Percentiles rank a stretch among this genome's conserved stretches.
Evolutionary conservation across 2,329 filamentous ascomycete species (phyloP).

Genomic region (Ophiostoma perfectum): DNA sequence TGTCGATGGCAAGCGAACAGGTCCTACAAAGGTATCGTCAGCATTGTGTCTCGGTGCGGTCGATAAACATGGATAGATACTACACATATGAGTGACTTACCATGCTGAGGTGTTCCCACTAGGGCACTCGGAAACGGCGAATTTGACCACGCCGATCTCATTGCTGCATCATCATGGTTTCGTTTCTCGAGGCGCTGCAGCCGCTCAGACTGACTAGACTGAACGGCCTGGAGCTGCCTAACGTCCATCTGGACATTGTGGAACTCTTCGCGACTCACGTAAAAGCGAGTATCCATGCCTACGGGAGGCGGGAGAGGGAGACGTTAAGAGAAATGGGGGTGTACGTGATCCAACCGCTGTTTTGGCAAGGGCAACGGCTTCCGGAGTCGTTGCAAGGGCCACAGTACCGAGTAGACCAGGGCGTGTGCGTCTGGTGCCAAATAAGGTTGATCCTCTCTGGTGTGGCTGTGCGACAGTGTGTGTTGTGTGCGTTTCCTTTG

Average conservation of each 20-base stretch:
- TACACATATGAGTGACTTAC: conserved; percentile 44
- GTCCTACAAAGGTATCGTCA: conserved; percentile 48
- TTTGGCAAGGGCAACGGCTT: neutral
- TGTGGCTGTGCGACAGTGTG: neutral
- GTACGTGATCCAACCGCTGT: neutral
- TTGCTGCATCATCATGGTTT: conserved; percentile 60
- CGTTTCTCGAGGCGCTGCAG: conserved; percentile 59
- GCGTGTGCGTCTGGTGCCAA: neutral
- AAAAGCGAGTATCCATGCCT: conserved; percentile 61
- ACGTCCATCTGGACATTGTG: conserved; percentile 66
- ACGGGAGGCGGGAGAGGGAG: conserved; percentile 17
- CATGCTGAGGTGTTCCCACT: conserved; percentile 78
- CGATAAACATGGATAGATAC: neutral
- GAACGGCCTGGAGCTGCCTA: conserved; percentile 60
- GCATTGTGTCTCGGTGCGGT: no score
- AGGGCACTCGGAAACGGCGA: conserved; percentile 87
- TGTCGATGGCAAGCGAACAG: conserved; percentile 69
- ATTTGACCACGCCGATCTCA: conserved; percentile 84
- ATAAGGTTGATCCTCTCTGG: neutral
- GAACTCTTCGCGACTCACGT: conserved; percentile 57
- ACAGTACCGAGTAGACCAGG: neutral
- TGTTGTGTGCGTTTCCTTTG: neutral
- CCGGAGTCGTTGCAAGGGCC: conserved; percentile 1
- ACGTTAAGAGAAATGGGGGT: neutral
- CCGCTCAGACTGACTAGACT: conserved; percentile 58